Conservation (phyloP, 2,329 filamentous ascomycete species). For the Hymenoscyphus occultus region DNA sequence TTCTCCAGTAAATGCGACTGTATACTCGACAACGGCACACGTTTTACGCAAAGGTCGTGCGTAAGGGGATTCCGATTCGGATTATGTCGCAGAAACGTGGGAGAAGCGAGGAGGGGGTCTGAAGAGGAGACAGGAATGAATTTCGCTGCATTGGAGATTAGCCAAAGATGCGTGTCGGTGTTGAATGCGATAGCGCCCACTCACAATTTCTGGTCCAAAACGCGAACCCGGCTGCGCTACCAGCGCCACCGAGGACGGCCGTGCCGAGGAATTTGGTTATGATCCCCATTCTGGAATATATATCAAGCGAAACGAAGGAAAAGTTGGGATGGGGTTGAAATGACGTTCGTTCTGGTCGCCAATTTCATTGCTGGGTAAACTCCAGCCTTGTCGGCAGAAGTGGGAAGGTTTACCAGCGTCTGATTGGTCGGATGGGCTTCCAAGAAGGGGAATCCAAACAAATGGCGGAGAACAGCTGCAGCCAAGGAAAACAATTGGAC, state of each 20-base stretch:
- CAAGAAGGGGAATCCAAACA: neutral
- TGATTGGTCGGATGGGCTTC: neutral
- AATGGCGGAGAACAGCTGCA: neutral
- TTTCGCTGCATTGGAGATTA: slow-evolving; percentile 15
- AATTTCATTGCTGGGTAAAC: neutral
- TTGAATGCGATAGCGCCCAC: neutral
- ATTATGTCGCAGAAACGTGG: slow-evolving; percentile 58
- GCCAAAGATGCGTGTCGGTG: neutral
- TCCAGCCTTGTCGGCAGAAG: neutral
- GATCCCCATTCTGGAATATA: slow-evolving; percentile 23
- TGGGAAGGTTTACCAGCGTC: neutral
- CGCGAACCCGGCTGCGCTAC: slow-evolving; percentile 25
- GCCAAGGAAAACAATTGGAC: neutral
- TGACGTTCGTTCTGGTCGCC: neutral
- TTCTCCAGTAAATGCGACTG: slow-evolving; percentile 62
- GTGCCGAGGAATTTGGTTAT: slow-evolving; percentile 25
- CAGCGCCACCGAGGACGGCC: slow-evolving; percentile 23
- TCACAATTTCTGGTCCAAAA: slow-evolving; percentile 23
- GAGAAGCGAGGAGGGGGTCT: slow-evolving; percentile 60
- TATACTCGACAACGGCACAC: slow-evolving; percentile 60
- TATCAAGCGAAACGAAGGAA: no score
- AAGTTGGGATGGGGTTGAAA: neutral
- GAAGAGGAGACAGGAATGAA: slow-evolving; percentile 54
- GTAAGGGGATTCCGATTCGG: slow-evolving; percentile 59
- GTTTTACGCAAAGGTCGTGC: slow-evolving; percentile 62